A percentile compares a stretch with the other conserved stretches of the same genome.
Conservation (phyloP, 495 filamentous ascomycete species). For the Hypoxylon fuscum region DNA sequence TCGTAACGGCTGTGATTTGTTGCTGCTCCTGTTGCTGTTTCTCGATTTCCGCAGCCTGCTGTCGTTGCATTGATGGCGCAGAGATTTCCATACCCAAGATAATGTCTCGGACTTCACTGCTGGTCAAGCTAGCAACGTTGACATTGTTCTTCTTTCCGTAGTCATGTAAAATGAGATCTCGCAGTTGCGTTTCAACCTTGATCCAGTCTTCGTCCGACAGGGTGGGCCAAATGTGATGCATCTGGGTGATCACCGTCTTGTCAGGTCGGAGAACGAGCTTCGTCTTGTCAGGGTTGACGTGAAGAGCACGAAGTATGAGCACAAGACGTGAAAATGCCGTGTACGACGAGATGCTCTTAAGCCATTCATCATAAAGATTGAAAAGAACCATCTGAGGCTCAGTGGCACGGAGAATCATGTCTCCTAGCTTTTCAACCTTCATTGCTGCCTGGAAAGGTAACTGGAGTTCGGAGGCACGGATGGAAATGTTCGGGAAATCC, state of each 20-base stretch:
- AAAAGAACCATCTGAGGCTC: constrained; percentile 99
- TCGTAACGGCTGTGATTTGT: constrained; percentile 96
- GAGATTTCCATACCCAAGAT: constrained; percentile 99
- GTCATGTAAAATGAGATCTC: constrained; percentile 96
- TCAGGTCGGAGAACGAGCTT: constrained; percentile 97
- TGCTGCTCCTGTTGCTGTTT: constrained; percentile 97
- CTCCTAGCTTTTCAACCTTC: constrained; percentile 99
- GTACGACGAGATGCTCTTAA: constrained; percentile 98
- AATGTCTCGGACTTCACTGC: constrained; percentile 96
- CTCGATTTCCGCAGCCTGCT: constrained; percentile 98
- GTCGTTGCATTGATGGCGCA: constrained; percentile 96
- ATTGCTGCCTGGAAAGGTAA: constrained; percentile 99
- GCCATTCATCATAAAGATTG: constrained; percentile 99
- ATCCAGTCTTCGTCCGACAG: constrained; percentile 98
- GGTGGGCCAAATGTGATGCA: constrained; percentile 98
- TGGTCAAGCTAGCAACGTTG: constrained; percentile 95
- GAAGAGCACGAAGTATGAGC: constrained; percentile 92
- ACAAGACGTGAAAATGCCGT: constrained; percentile 97
- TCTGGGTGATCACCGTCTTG: constrained; percentile 97
- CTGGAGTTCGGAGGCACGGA: constrained; percentile 96
- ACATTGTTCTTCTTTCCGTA: constrained; percentile 99
- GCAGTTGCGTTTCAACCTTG: constrained; percentile 95
- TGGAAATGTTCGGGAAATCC: constrained; percentile 99
- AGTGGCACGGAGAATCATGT: constrained; percentile 98
- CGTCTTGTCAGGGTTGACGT: constrained; percentile 98